phyloP scores from a whole-genome alignment of 176 grass and related monocot species.

The Ananas comosus region DNA sequence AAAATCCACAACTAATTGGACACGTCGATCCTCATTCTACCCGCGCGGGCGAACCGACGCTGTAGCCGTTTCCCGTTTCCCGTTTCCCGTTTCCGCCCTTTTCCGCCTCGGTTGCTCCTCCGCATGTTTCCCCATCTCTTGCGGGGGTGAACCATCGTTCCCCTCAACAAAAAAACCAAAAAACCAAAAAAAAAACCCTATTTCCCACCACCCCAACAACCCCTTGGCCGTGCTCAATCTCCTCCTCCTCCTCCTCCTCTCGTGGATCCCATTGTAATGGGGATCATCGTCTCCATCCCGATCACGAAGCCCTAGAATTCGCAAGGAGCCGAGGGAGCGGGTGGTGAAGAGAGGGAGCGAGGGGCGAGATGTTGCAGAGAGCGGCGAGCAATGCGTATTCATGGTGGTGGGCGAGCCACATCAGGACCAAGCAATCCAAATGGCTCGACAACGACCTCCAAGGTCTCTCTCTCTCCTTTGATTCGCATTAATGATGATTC shows the following conservation, averaged over 20 bases:
- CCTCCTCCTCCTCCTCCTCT: neutral
- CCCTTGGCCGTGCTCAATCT: too few relatives aligned
- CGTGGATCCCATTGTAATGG: neutral
- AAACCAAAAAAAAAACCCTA: too few relatives aligned
- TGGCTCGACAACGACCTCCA: conserved; percentile 47
- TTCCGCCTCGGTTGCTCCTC: neutral
- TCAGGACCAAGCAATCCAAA: conserved; percentile 53
- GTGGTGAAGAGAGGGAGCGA: conserved; percentile 5
- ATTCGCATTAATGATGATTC: neutral
- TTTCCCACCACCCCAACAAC: too few relatives aligned
- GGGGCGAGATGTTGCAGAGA: conserved; percentile 58
- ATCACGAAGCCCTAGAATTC: neutral
- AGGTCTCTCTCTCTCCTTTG: conserved; percentile 17
- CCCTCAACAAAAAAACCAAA: too few relatives aligned
- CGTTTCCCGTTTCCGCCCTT: conserved; percentile 7
- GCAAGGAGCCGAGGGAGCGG: neutral
- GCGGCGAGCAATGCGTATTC: conserved; percentile 64
- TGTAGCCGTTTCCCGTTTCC: neutral
- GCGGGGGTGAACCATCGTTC: too few relatives aligned
- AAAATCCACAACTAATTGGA: neutral
- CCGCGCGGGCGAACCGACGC: neutral
- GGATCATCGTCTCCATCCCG: neutral
- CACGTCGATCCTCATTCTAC: neutral
- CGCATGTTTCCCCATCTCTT: too few relatives aligned
- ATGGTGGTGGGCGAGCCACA: conserved; percentile 59